These are phyloP conservation scores for Cryphonectria nitschkei DNA, from an alignment of 2,329 filamentous ascomycete species.

Conservation along the genomic window DNA sequence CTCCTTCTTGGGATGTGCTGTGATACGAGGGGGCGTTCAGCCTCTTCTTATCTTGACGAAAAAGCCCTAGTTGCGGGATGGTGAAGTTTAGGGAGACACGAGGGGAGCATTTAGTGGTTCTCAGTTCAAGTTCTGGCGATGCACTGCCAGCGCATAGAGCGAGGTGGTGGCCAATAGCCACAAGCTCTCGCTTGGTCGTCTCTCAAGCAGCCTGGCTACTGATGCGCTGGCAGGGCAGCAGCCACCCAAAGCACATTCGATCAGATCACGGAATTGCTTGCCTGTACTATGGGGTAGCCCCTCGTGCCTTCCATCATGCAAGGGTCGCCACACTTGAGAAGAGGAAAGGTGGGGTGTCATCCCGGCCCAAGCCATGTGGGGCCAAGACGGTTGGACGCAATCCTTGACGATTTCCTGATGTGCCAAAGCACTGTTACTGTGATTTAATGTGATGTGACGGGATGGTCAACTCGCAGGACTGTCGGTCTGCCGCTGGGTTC, in stretches of 20 bases:
- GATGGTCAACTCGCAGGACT: background rate
- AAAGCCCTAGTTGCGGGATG: background rate
- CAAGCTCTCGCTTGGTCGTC: slow-evolving; percentile 4
- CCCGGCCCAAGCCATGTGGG: slow-evolving; percentile 3
- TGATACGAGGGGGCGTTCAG: slow-evolving; percentile 5
- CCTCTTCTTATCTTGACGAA: slow-evolving; percentile 11
- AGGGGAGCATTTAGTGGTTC: slow-evolving; percentile 12
- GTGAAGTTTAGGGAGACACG: background rate
- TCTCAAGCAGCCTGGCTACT: background rate
- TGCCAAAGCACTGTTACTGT: background rate
- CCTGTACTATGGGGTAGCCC: background rate
- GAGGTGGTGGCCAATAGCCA: slow-evolving; percentile 14
- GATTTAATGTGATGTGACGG: background rate
- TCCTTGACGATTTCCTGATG: slow-evolving; percentile 1
- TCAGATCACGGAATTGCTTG: background rate
- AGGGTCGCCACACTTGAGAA: background rate
- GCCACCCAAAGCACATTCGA: background rate
- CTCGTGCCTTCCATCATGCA: slow-evolving; percentile 11
- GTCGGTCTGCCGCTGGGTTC: background rate
- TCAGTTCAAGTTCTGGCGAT: slow-evolving; percentile 8
- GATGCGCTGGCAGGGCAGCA: slow-evolving; percentile 22
- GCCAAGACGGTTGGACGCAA: background rate
- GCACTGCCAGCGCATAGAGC: slow-evolving; percentile 27
- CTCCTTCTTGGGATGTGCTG: background rate
- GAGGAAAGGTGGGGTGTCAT: slow-evolving; percentile 13